These are phyloP conservation scores for Erythrophleum fordii DNA, from an alignment of 306 rosid species.

Conservation along the genomic window DNA sequence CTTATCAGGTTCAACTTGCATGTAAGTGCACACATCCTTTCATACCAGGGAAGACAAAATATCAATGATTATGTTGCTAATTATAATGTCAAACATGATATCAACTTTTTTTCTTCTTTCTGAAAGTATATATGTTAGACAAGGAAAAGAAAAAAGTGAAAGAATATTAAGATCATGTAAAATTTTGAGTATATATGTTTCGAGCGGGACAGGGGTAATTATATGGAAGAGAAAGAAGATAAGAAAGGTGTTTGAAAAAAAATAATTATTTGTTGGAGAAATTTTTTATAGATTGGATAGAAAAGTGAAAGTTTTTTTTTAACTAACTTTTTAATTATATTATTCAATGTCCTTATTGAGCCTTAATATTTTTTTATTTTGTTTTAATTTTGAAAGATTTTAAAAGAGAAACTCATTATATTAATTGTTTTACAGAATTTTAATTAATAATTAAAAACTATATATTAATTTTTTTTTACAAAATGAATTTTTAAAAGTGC, in stretches of 20 bases:
- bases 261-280: background rate
- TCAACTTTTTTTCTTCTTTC: background rate
- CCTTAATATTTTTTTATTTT: too few species aligned
- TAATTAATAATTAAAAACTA: too few species aligned
- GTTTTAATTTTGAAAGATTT: too few species aligned
- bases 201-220: background rate
- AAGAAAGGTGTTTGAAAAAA: background rate
- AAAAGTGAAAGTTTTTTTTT: too few species aligned
- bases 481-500: too few species aligned
- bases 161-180: background rate
- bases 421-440: too few species aligned
- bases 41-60: background rate
- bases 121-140: background rate
- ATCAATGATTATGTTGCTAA: constrained; percentile 6
- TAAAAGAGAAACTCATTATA: too few species aligned
- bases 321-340: too few species aligned
- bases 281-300: too few species aligned
- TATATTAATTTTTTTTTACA: too few species aligned
- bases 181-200: too few species aligned
- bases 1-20: background rate
- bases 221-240: background rate
- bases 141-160: background rate
- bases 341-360: background rate
- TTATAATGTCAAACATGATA: background rate
- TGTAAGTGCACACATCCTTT: background rate